Base-by-base conservation (phyloP, 257 asterid genomes). In the Vinca minor region DNA sequence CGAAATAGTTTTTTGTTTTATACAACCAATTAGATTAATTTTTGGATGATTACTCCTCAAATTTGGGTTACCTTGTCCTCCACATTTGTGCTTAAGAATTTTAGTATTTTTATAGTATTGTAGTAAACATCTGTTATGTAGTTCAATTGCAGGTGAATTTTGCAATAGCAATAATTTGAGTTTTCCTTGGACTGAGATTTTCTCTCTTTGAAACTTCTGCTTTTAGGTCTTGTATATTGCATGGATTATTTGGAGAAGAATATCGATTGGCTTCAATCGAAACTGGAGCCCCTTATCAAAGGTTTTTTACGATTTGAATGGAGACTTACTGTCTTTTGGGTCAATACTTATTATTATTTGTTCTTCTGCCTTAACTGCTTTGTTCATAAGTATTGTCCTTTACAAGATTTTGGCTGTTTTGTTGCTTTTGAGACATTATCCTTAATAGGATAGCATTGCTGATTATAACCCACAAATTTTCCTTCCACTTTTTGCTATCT, bases 231-330 rank as follows among this genome's bases (percentile, higher is more conserved):
- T 59, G 81, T 93, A 8, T 93, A 89, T 77, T 93, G 98, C 85
- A 93, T 89, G 97, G 90, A 93, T 74, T 93, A 82, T 78, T 76
- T 93, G 84, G 95, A 84, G 85, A 87, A 83, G 85, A 92, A 92
- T 79, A 83, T 89, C 18, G 96, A 89, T 72, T 93, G 97, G 98
- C 70, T 93, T 53, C 85, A 92, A 71, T 77, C 89, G n/a, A n/a
- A n/a, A n/a, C n/a, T n/a, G n/a, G n/a, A n/a, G n/a, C n/a, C n/a
- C n/a, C n/a, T n/a, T n/a, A n/a, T n/a, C n/a, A n/a, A n/a, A n/a
- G n/a, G n/a, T n/a, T n/a, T n/a, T n/a, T n/a, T n/a, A n/a, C n/a
- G n/a, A n/a, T n/a, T n/a, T n/a, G n/a, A n/a, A n/a, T n/a, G n/a
- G n/a, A n/a, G n/a, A n/a, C n/a, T n/a, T n/a, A n/a, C n/a, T n/a